phyloP scores from a whole-genome alignment of 2,329 filamentous ascomycete genomes.

The Colletotrichum limetticola region DNA sequence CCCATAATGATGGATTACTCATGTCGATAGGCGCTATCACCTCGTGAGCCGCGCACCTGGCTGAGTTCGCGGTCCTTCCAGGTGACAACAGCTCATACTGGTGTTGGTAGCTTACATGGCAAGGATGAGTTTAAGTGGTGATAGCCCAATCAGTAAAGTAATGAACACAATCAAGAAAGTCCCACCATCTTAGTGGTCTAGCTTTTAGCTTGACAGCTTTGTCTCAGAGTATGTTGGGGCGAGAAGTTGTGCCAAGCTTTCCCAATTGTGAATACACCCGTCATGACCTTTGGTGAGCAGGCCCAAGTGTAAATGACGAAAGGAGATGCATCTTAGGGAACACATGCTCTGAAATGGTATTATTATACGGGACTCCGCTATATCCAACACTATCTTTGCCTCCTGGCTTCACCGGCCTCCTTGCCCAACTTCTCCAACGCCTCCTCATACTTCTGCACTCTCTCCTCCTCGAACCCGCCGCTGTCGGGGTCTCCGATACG shows the following conservation, averaged over 20 bases:
- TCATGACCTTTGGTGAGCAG: too few species aligned
- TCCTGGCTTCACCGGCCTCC: constrained; percentile 60
- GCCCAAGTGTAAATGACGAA: background rate
- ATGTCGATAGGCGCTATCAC: too few species aligned
- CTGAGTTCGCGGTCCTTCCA: too few species aligned
- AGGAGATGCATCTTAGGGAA: background rate
- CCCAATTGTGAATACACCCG: too few species aligned
- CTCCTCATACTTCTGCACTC: constrained; percentile 59
- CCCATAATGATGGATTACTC: too few species aligned
- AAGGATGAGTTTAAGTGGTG: background rate
- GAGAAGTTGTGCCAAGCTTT: too few species aligned
- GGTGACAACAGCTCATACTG: too few species aligned
- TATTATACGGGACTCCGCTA: background rate
- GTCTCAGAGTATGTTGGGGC: too few species aligned
- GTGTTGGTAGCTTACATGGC: too few species aligned
- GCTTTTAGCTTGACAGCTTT: background rate
- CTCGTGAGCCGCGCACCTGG: too few species aligned
- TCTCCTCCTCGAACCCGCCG: constrained; percentile 57
- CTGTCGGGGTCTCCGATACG: constrained; percentile 50
- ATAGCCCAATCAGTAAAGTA: background rate
- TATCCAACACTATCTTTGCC: constrained; percentile 25
- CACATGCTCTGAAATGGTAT: background rate
- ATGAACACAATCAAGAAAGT: background rate
- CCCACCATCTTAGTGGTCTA: background rate
- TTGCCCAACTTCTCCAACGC: constrained; percentile 72